These are phyloP conservation scores for Lactarius vividus DNA, from an alignment of 768 basidiomycete species.

Conservation along the genomic window DNA sequence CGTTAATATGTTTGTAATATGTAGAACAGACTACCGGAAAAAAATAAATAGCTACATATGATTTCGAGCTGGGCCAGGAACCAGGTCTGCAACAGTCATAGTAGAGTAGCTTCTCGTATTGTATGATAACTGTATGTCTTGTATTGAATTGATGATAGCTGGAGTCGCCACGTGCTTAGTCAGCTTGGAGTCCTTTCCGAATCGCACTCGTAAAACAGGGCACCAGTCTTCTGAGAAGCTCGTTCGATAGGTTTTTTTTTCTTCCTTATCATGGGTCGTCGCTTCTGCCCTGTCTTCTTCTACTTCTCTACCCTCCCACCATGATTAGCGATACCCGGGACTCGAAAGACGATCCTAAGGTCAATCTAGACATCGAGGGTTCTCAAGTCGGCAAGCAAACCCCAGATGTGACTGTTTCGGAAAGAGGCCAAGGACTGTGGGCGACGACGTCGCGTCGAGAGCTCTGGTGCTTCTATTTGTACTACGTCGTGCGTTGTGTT, in stretches of 20 bases:
- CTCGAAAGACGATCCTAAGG: neutral
- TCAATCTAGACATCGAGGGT: neutral
- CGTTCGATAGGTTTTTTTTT: neutral
- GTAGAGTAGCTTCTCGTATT: no score
- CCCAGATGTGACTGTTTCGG: neutral
- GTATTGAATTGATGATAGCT: no score
- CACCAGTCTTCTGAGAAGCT: neutral
- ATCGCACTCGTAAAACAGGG: neutral
- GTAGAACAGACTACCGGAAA: neutral
- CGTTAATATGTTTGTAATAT: neutral
- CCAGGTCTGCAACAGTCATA: no score
- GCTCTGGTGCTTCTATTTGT: constrained; percentile 60
- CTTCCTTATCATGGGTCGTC: neutral
- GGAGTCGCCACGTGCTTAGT: neutral
- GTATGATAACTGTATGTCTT: no score
- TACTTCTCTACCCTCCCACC: constrained; percentile 86
- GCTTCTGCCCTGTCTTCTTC: constrained; percentile 83
- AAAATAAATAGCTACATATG: neutral
- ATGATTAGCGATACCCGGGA: constrained; percentile 37
- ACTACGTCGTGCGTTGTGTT: constrained; percentile 43
- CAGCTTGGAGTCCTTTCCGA: neutral
- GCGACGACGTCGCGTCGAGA: constrained; percentile 30
- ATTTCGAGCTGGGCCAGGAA: no score
- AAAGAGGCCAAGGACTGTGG: constrained; percentile 14
- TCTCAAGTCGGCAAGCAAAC: neutral